Percentiles rank a stretch among this genome's conserved stretches.
These are phyloP conservation scores for Pleurotus tuber-regium DNA, from an alignment of 768 basidiomycete genomes.

Conservation along the genomic window DNA sequence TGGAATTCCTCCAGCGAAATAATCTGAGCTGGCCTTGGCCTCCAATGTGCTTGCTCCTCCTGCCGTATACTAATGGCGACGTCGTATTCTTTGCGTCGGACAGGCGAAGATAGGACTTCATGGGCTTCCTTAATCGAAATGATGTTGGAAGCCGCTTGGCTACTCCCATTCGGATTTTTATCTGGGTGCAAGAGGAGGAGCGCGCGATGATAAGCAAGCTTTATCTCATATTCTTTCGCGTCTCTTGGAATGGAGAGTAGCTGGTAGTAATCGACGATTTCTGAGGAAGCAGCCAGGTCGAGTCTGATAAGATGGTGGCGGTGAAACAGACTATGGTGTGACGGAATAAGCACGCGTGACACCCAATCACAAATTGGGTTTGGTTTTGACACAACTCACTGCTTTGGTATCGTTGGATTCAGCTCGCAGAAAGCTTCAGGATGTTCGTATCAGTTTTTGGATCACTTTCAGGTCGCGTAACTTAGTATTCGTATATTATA, in stretches of 20 bases:
- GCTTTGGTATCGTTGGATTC: neutral
- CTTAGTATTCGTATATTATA: neutral
- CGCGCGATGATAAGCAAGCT: slow-evolving; percentile 63
- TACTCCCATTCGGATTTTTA: slow-evolving; percentile 21
- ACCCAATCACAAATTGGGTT: neutral
- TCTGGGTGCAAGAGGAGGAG: slow-evolving; percentile 65
- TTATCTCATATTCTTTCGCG: slow-evolving; percentile 56
- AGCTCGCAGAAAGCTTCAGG: neutral
- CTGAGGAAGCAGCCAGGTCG: slow-evolving; percentile 16
- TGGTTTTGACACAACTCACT: neutral
- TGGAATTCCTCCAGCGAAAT: slow-evolving; percentile 77
- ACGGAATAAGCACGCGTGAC: neutral
- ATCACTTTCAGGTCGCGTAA: neutral
- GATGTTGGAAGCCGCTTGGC: slow-evolving; percentile 38
- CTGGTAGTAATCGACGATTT: slow-evolving; percentile 52
- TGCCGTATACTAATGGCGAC: slow-evolving; percentile 3
- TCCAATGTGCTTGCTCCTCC: slow-evolving; percentile 12
- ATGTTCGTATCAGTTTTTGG: neutral
- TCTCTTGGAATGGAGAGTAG: slow-evolving; percentile 51
- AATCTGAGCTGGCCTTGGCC: slow-evolving; percentile 71
- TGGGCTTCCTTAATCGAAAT: slow-evolving; percentile 69
- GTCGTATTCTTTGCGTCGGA: slow-evolving; percentile 54
- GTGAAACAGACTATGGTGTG: neutral
- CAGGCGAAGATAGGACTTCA: slow-evolving; percentile 49
- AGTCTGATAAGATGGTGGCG: neutral